Base-by-base conservation (phyloP, 2,329 filamentous ascomycete species). In the Lizonia empirigonia region DNA sequence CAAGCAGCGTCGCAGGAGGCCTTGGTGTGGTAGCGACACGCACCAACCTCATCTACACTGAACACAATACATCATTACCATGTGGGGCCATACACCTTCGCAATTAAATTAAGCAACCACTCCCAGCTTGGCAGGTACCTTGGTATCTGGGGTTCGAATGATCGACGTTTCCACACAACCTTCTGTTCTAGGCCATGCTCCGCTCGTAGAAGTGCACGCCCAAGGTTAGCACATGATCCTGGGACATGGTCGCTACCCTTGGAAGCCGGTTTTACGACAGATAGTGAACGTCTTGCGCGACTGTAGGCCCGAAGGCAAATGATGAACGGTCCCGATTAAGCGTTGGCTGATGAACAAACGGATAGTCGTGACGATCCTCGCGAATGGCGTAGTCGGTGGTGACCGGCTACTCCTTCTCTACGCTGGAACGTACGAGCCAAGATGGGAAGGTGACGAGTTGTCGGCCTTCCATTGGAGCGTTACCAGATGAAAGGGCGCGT, bases 41-140 rank as follows among this genome's bases (percentile, higher is more conserved):
- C 39, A 53, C 56, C 49, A 45, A 44, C 50, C 46, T 39, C 40
- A 44, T 39, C 41, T 53, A 54, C 38, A 39, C 50, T 40, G 49
- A 44, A 44, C 38, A 32, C 39, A 38, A 50, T 36, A 34, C 33
- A 33, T 38, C 33, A 47, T 29, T 46, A 7, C 42, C 37, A 51
- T 48, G 58, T 40, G 53, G 56, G 50, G 50, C 47, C 52, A 64
- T 65, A 58, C 53, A 44, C 32, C 53, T 50, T 41, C 44, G 52
- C 50, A 68, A 71, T 69, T 63, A 66, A 56, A 62, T 53, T 47
- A 46, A 29, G 41, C 50, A 52, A 51, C 63, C 61, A 71, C 41
- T 58, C 62, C 60, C 53, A 66, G 55, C 66, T 70, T 67, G 67
- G 64, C 65, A 69, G 67, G 62, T 68, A 63, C 61, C 44, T 41